These are phyloP conservation scores for Boletus rubropictus DNA, from an alignment of 768 basidiomycete genomes.

Conservation along the genomic window DNA sequence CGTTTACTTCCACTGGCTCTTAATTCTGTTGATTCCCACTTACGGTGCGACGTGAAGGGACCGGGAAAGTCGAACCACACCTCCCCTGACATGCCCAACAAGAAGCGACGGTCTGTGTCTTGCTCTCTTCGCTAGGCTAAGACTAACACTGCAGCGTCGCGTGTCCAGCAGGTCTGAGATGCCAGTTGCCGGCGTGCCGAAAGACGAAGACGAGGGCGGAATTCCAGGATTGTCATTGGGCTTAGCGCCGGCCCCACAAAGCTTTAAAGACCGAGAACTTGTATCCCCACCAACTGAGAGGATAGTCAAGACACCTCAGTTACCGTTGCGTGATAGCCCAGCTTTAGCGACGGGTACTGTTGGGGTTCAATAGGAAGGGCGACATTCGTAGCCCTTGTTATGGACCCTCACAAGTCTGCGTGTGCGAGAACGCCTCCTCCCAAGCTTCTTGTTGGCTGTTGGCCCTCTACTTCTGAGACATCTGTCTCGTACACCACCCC, in stretches of 20 bases:
- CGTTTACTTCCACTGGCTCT: slow-evolving; percentile 10
- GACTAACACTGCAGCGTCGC: slow-evolving; percentile 28
- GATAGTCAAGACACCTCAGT: slow-evolving; percentile 53
- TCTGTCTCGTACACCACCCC: not conserved
- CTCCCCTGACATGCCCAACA: slow-evolving; percentile 70
- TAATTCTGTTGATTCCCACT: slow-evolving; percentile 17
- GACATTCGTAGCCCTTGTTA: not conserved
- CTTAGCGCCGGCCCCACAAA: slow-evolving; percentile 29
- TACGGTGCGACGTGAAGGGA: slow-evolving; percentile 43
- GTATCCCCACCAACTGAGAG: slow-evolving; percentile 36
- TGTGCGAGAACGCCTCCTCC: not conserved
- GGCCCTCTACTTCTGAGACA: not conserved
- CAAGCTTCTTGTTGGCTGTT: not conserved
- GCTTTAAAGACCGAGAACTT: slow-evolving; percentile 36
- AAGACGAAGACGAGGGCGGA: slow-evolving; percentile 38
- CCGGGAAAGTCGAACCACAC: slow-evolving; percentile 55
- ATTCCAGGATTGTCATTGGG: slow-evolving; percentile 31
- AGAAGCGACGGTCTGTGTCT: slow-evolving; percentile 70
- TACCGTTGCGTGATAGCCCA: slow-evolving; percentile 58
- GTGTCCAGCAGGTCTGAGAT: slow-evolving; percentile 39
- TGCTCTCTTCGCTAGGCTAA: slow-evolving; percentile 9
- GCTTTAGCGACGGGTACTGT: slow-evolving; percentile 45
- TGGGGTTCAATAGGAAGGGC: slow-evolving; percentile 25
- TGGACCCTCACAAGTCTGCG: slow-evolving; percentile 2
- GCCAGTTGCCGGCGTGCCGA: slow-evolving; percentile 18